phyloP scores from a whole-genome alignment of 2,329 filamentous ascomycete genomes.

The Lachnellula occidentalis region DNA sequence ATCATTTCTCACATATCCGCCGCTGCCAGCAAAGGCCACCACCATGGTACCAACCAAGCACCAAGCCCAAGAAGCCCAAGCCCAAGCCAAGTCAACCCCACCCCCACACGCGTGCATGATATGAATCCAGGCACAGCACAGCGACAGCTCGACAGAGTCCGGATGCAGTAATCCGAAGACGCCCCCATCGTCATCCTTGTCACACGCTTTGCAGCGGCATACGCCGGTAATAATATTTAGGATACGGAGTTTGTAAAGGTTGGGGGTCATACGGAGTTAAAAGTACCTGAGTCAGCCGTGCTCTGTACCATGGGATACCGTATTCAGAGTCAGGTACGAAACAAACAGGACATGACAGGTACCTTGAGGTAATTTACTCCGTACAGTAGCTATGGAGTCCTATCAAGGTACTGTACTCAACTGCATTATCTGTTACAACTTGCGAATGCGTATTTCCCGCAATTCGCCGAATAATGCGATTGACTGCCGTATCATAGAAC shows the following conservation, averaged over 20 bases:
- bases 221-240: too few relatives aligned
- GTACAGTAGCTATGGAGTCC: too few relatives aligned
- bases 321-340: neutral
- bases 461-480: neutral
- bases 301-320: neutral
- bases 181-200: slow-evolving; percentile 7
- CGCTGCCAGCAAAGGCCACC: neutral
- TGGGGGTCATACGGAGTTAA: neutral
- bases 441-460: neutral
- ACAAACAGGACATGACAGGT: neutral
- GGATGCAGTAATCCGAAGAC: slow-evolving; percentile 3
- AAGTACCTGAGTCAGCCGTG: too few relatives aligned
- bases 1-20: slow-evolving; percentile 3
- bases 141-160: neutral
- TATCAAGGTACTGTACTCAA: neutral
- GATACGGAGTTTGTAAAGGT: neutral
- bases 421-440: neutral
- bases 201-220: neutral
- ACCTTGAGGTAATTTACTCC: too few relatives aligned
- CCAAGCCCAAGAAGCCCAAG: too few relatives aligned
- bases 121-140: slow-evolving; percentile 1
- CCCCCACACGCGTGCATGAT: neutral
- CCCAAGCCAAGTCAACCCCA: too few relatives aligned
- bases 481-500: neutral
- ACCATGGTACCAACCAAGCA: too few relatives aligned